Evolutionary conservation across 2,329 filamentous ascomycete genomes (phyloP), one percentile per base, ranked within the genome.

Genomic region (Exophiala oligosperma): DNA sequence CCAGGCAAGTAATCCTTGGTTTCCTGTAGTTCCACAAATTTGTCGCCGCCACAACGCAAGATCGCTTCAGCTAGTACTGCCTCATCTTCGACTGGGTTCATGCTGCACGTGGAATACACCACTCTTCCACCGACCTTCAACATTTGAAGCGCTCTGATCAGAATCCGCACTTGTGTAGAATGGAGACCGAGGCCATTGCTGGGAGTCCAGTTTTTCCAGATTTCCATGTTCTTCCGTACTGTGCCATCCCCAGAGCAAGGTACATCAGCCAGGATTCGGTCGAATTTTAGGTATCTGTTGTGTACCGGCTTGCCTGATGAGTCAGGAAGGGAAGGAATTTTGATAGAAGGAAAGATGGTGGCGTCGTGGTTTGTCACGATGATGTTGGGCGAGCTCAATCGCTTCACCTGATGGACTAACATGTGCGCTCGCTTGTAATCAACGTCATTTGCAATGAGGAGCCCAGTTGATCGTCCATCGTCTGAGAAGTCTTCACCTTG

Each of bases 51-150:
- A 69, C 92, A 97, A 56, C 92, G 84, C 67, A 92, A 89, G 67
- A 99, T 92, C 9, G 94, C 94, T 26, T 89, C 88, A 1, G 90
- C 86, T 60, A 99, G 80, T 14, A 97, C 92, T 5, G 94, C 88
- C 76, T 99, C 94, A 70, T 99, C 96, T 79, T 99, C 94, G 28
- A 97, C 86, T 0, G 94, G 94, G 76, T 99, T 99, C 90, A 99
- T 91, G 74, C 92, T 97, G 81, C 94, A 99, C 21, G 94, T 99
- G 2, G 93, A 97, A 78, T 97, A 99, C 52, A 99, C 93, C 28
- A 97, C 90, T 63, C 92, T 86, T 52, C 94, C 94, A 41, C 94
- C 93, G 56, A 91, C 89, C 79, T 97, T 97, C 65, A 99, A 84
- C 86, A 99, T 91, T 76, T 97, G 93, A 52, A 99, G 81, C 32